Conservation (phyloP, 306 rosid species). For the Glycine soja region DNA sequence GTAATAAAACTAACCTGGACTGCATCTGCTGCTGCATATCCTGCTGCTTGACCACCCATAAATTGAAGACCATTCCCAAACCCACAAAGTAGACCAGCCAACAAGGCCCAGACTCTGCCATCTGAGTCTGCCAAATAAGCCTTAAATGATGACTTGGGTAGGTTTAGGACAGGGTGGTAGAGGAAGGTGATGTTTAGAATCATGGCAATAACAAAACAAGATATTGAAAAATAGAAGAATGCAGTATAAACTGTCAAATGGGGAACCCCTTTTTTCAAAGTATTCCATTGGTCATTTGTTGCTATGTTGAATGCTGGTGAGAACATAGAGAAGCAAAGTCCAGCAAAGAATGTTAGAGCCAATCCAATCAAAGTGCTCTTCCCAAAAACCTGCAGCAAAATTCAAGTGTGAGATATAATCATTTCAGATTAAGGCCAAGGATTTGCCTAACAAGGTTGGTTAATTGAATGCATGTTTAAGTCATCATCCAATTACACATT, state of each 20-base stretch:
- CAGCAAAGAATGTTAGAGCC: slow-evolving; percentile 76
- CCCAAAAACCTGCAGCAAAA: slow-evolving; percentile 75
- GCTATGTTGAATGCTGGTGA: slow-evolving; percentile 95
- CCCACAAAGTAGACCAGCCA: slow-evolving; percentile 94
- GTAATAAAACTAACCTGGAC: slow-evolving; percentile 74
- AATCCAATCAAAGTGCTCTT: slow-evolving; percentile 74
- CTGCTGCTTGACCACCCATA: slow-evolving; percentile 99
- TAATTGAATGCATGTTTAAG: slow-evolving; percentile 7
- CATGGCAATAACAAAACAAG: slow-evolving; percentile 74
- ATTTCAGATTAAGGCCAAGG: neutral
- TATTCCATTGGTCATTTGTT: slow-evolving; percentile 93
- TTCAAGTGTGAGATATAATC: neutral
- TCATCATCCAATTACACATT: slow-evolving; percentile 1
- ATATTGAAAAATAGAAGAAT: slow-evolving; percentile 84
- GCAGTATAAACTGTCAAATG: slow-evolving; percentile 83
- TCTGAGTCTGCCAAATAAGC: slow-evolving; percentile 83
- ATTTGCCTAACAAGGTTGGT: slow-evolving; percentile 1
- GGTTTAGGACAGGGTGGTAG: slow-evolving; percentile 72
- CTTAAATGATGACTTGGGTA: slow-evolving; percentile 77
- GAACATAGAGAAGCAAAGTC: slow-evolving; percentile 83
- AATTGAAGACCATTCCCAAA: slow-evolving; percentile 94
- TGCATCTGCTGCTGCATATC: slow-evolving; percentile 99
- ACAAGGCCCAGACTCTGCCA: slow-evolving; percentile 91
- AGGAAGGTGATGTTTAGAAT: slow-evolving; percentile 79
- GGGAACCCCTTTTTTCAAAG: slow-evolving; percentile 74